These are phyloP conservation scores for Starmerella vitae DNA, from an alignment of 805 yeast species.

Conservation along the genomic window DNA sequence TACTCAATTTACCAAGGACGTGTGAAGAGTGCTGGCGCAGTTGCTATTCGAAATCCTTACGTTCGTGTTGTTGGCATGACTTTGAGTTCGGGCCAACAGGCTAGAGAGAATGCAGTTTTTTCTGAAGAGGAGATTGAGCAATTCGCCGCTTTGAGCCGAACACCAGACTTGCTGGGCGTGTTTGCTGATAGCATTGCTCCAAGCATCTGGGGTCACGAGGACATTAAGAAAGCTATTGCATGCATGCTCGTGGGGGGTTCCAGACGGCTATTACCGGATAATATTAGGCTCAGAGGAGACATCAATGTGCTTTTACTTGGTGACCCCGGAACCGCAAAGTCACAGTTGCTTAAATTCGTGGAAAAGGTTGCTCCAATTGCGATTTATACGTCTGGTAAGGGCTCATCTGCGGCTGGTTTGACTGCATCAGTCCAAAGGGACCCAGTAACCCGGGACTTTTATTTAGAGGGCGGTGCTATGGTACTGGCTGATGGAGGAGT, in stretches of 20 bases:
- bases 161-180: conserved; percentile 74
- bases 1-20: conserved; percentile 80
- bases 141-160: conserved; percentile 63
- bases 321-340: conserved; percentile 98
- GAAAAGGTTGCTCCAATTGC: conserved; percentile 91
- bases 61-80: conserved; percentile 76
- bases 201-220: conserved; percentile 84
- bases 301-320: conserved; percentile 85
- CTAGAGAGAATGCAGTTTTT: conserved; percentile 49
- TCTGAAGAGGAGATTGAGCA: conserved; percentile 92
- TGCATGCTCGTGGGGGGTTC: conserved; percentile 92
- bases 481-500: conserved; percentile 99
- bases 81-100: conserved; percentile 62
- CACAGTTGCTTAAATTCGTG: conserved; percentile 87
- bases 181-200: conserved; percentile 89
- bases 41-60: conserved; percentile 89
- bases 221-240: conserved; percentile 84
- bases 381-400: conserved; percentile 95
- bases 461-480: conserved; percentile 98
- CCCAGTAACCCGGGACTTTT: conserved; percentile 70
- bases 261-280: conserved; percentile 82
- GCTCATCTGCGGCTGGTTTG: conserved; percentile 98
- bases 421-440: conserved; percentile 97
- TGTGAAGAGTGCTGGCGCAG: conserved; percentile 39
- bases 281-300: conserved; percentile 94